Evolutionary conservation across 169 alveolate genomes (phyloP), one percentile per base, ranked within the genome.

Genomic region (Eimeria nieschulzi): DNA sequence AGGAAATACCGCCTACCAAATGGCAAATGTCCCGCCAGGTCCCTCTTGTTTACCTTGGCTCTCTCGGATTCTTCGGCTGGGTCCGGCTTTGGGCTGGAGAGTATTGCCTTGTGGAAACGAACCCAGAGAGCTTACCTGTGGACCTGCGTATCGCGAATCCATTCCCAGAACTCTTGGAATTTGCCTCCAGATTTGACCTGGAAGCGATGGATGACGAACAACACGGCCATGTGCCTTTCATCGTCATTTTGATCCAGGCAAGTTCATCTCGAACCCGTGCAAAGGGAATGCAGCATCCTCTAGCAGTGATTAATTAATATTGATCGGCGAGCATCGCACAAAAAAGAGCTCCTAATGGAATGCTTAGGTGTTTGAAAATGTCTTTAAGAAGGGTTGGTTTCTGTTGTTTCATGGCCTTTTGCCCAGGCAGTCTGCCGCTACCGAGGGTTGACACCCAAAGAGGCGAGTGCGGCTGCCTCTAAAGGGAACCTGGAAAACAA

Each of bases 221-320:
- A n/a, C 97, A 95, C 78, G 59, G 94, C 46, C 98, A 96, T 76
- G 94, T 96, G 39, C 99, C 99, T 46, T 96, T 86, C 87, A 93
- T 95, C 59, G 95, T 96, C 51, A 94, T 97, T 66, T 90, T 96
- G 26, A 75, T 96, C 66, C 94, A 96, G 83, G 95, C 95, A 54
- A 33, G 76, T 10, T 17, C n/a, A 10, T 13, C 63, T 33, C 9
- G 39, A 17, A 1, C 78, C 46, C 78, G 15, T 33, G 46, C 46
- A 33, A 3, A 3, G 70, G 25, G 5, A 17, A 13, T 61, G 25
- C 70, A 13, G 25, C 70, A 17, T 61, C 70, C 25, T 61, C 70
- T 19, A 33, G 6, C 46, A 33, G 46, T 33, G 46, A 33, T 33
- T 33, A 33, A 33, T 33, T 33, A 33, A 33, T 33, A 33, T 33